These are phyloP conservation scores for Talaromyces amestolkiae DNA, from an alignment of 2,329 filamentous ascomycete species.

Conservation along the genomic window DNA sequence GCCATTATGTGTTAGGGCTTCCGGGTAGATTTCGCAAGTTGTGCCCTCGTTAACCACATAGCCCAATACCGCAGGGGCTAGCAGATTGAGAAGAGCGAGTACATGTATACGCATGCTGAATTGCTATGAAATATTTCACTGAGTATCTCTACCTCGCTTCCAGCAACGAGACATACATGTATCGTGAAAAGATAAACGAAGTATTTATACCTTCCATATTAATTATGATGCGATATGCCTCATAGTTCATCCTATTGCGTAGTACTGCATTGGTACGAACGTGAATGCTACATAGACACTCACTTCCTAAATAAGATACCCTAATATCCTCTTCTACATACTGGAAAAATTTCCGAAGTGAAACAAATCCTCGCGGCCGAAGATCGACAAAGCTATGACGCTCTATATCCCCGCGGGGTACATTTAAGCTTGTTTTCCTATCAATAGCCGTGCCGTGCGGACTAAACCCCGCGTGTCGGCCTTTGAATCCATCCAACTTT, in stretches of 20 bases:
- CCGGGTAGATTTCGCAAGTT: constrained; percentile 25
- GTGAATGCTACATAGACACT: not conserved
- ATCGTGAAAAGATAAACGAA: not conserved
- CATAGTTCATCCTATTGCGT: not conserved
- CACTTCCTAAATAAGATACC: not conserved
- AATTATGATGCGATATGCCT: not conserved
- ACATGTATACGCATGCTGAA: constrained; percentile 2
- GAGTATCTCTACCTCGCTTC: not conserved
- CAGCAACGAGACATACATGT: not conserved
- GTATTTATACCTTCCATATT: not conserved
- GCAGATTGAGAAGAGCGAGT: not conserved
- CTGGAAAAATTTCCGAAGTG: not conserved
- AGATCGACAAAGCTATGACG: not conserved
- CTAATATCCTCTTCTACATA: no score
- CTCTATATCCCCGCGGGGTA: not conserved
- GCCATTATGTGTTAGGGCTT: constrained; percentile 24
- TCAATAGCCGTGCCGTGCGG: not conserved
- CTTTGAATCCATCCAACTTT: not conserved
- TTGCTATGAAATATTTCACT: no score
- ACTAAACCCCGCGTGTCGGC: not conserved
- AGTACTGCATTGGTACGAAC: not conserved
- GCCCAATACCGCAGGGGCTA: not conserved
- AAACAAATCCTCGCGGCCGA: not conserved
- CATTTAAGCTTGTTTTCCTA: not conserved
- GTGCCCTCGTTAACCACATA: constrained; percentile 24